phyloP scores from a whole-genome alignment of 2,329 filamentous ascomycete species.

The Myriangium duriaei region DNA sequence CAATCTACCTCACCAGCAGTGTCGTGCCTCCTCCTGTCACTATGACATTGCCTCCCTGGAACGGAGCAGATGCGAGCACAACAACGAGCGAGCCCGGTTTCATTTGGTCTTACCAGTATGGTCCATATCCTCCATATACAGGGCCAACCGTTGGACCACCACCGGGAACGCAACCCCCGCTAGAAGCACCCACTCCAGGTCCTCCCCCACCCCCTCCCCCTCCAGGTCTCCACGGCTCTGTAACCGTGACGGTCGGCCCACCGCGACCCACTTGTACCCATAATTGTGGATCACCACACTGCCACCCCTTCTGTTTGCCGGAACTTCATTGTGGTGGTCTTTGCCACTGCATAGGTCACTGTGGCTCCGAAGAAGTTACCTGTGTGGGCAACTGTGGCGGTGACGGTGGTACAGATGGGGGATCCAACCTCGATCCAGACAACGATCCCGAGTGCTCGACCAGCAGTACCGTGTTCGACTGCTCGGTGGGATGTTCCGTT shows the following conservation, averaged over 20 bases:
- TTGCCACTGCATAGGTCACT: neutral
- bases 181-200: neutral
- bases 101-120: neutral
- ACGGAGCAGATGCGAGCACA: neutral
- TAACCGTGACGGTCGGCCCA: neutral
- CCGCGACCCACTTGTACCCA: neutral
- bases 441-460: neutral
- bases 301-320: neutral
- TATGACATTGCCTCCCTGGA: neutral
- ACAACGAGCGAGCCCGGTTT: neutral
- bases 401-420: neutral
- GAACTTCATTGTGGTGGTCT: neutral
- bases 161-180: neutral
- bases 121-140: neutral
- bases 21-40: constrained; percentile 9
- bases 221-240: neutral
- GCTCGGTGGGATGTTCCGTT: neutral
- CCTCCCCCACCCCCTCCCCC: neutral
- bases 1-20: constrained; percentile 10
- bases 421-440: neutral
- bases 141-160: neutral
- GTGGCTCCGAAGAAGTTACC: neutral
- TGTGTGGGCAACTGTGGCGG: neutral
- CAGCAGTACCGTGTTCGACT: neutral
- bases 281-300: neutral